phyloP scores from a whole-genome alignment of 2,329 filamentous ascomycete species.

The Microsporum audouinii region DNA sequence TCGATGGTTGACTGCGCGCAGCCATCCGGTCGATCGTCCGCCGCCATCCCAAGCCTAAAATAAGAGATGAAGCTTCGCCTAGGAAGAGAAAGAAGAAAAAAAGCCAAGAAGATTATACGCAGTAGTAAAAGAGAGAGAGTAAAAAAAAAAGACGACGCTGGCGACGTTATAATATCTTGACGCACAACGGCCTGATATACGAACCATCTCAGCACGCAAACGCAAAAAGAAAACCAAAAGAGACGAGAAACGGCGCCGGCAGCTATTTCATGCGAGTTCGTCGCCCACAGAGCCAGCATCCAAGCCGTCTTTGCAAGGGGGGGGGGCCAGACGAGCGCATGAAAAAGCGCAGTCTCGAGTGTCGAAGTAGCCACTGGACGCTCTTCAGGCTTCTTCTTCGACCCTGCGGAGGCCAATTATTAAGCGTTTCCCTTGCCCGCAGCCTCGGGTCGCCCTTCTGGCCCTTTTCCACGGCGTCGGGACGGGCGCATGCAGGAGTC shows the following conservation, averaged over 20 bases:
- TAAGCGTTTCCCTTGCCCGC: background rate
- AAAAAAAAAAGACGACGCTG: no score
- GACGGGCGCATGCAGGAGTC: background rate
- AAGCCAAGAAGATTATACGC: no score
- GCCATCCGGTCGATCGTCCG: background rate
- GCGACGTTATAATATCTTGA: background rate
- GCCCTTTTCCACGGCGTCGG: background rate
- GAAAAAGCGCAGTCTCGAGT: background rate
- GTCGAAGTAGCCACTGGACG: background rate
- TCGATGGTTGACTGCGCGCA: constrained; percentile 6
- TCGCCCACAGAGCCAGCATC: background rate
- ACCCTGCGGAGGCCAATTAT: background rate
- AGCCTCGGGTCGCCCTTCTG: background rate
- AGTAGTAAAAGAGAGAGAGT: no score
- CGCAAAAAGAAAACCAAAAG: background rate
- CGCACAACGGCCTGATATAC: background rate
- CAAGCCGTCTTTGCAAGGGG: constrained; percentile 3
- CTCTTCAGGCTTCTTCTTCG: background rate
- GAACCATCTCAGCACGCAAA: background rate
- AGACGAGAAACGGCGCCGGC: background rate
- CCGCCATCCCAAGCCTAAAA: background rate
- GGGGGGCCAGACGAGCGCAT: background rate
- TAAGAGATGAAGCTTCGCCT: background rate
- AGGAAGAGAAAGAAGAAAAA: background rate
- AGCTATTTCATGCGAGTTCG: background rate